Percentiles rank a stretch among this genome's conserved stretches.
Conservation (phyloP, 176 grass and related monocot species). For the Panicum miliaceum region DNA sequence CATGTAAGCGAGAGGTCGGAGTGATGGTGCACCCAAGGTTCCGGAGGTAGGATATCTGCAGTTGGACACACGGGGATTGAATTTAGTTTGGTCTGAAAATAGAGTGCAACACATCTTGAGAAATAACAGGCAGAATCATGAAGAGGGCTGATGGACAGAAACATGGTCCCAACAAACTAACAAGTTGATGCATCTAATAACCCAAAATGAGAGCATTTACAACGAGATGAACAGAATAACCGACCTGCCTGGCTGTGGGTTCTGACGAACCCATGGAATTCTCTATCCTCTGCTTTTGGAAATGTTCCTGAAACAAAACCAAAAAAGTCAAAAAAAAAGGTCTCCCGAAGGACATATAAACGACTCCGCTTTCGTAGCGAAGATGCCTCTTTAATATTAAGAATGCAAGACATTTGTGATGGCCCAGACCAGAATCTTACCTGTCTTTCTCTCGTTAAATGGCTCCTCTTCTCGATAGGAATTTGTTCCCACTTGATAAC, state of each 20-base stretch:
- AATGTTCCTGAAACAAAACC: conserved; percentile 86
- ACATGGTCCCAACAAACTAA: conserved; percentile 13
- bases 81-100: not conserved
- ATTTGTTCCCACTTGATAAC: conserved; percentile 99
- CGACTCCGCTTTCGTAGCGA: not conserved
- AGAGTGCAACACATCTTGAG: not conserved
- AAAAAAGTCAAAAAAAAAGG: conserved; percentile 19
- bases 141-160: not conserved
- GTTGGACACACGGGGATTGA: not conserved
- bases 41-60: conserved; percentile 88
- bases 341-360: conserved; percentile 19
- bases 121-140: conserved; percentile 15
- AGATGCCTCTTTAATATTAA: not conserved
- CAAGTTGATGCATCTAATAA: not conserved
- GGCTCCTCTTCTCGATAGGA: conserved; percentile 67
- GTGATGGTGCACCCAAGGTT: conserved; percentile 84
- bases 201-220: not conserved
- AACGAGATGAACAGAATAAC: conserved; percentile 13
- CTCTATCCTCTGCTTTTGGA: conserved; percentile 96
- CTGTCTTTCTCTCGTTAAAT: conserved; percentile 91
- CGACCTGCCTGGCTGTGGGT: conserved; percentile 90
- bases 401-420: conserved; percentile 23
- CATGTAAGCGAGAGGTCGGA: conserved; percentile 81
- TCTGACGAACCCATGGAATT: conserved; percentile 90
- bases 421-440: conserved; percentile 38